phyloP scores from a whole-genome alignment of 192 early-diverging fungal species.

The Globomyces pollinis-pini region DNA sequence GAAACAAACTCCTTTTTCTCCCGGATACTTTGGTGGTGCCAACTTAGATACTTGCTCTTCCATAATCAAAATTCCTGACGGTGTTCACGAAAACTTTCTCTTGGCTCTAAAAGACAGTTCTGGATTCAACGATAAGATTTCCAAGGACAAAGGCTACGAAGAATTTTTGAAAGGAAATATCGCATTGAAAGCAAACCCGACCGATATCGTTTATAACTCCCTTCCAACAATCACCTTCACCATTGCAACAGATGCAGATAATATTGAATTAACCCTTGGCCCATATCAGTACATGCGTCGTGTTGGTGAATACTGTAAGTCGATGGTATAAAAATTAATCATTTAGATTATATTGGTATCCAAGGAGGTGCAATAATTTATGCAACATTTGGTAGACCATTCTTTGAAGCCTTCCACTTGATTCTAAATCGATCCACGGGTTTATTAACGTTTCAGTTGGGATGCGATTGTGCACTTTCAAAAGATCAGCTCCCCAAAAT shows the following conservation, averaged over 20 bases:
- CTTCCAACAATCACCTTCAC: neutral
- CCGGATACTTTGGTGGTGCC: too few species aligned
- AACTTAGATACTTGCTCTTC: constrained; percentile 7
- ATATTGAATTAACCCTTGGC: neutral
- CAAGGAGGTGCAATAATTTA: neutral
- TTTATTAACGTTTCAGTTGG: neutral
- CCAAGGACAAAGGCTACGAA: too few species aligned
- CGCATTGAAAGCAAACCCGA: too few species aligned
- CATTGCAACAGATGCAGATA: neutral
- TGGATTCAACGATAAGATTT: too few species aligned
- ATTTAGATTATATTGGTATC: too few species aligned
- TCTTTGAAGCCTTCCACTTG: constrained; percentile 9
- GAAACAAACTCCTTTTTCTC: too few species aligned
- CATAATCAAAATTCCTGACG: neutral
- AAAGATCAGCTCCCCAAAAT: constrained; percentile 1
- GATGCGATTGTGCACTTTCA: constrained; percentile 1
- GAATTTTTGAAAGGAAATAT: too few species aligned
- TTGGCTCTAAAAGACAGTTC: too few species aligned
- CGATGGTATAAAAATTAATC: neutral
- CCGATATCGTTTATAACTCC: neutral
- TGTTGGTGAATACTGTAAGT: neutral
- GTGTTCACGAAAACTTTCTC: neutral
- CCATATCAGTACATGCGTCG: constrained; percentile 5
- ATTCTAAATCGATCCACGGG: neutral
- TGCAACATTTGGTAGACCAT: neutral